These are phyloP conservation scores for Hypoxylon fragiforme DNA, from an alignment of 495 filamentous ascomycete genomes.

Conservation along the genomic window DNA sequence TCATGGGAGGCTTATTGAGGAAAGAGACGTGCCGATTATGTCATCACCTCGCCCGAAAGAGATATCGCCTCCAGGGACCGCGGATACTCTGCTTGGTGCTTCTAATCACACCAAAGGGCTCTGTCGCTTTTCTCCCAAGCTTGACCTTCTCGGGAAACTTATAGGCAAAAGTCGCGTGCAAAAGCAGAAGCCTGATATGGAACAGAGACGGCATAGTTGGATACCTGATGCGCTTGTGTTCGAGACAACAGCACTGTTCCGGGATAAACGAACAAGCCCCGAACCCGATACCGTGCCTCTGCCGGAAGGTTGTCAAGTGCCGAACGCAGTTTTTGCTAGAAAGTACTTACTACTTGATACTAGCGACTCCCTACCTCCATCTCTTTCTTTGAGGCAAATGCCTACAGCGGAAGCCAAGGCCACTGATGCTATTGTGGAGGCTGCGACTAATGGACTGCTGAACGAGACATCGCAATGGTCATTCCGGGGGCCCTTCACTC, in stretches of 20 bases:
- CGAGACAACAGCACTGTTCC: slow-evolving; percentile 16
- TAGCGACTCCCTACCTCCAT: slow-evolving; percentile 28
- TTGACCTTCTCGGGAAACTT: slow-evolving; percentile 24
- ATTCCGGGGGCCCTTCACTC: slow-evolving; percentile 39
- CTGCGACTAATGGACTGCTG: slow-evolving; percentile 40
- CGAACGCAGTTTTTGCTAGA: slow-evolving; percentile 40
- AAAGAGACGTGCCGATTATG: slow-evolving; percentile 27
- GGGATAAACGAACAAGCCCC: slow-evolving; percentile 15
- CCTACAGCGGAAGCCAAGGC: slow-evolving; percentile 41
- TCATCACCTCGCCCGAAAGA: slow-evolving; percentile 24
- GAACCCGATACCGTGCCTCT: slow-evolving; percentile 19
- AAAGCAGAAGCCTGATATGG: slow-evolving; percentile 10
- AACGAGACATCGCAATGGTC: slow-evolving; percentile 29
- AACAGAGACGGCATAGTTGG: slow-evolving; percentile 33
- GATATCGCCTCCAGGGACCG: slow-evolving; percentile 16
- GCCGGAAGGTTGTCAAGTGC: slow-evolving; percentile 29
- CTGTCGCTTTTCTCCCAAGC: slow-evolving; percentile 21
- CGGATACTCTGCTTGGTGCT: slow-evolving; percentile 16
- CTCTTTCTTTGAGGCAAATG: slow-evolving; percentile 30
- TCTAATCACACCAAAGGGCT: slow-evolving; percentile 15
- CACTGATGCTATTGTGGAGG: slow-evolving; percentile 46
- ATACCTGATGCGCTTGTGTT: slow-evolving; percentile 21
- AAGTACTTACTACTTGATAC: slow-evolving; percentile 38
- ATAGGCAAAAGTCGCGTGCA: slow-evolving; percentile 8
- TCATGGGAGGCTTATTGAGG: slow-evolving; percentile 31